These are phyloP conservation scores for Rhodotorula sp. DNA, from an alignment of 1,284 basidiomycete genomes.

Conservation along the genomic window DNA sequence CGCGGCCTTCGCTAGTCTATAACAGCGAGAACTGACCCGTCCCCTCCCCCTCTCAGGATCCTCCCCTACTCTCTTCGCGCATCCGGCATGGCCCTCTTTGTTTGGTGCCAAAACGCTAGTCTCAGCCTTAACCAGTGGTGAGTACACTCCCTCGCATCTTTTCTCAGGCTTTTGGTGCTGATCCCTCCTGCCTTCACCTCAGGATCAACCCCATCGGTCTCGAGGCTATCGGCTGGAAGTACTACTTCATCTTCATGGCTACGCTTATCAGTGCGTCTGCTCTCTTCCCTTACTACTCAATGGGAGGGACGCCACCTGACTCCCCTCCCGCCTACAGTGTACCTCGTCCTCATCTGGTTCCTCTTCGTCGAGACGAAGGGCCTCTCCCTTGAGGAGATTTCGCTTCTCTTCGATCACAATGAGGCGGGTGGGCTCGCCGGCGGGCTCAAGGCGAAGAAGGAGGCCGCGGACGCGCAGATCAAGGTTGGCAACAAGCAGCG, in stretches of 20 bases:
- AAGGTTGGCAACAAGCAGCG: conserved; percentile 2
- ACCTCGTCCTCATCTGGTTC: conserved; percentile 66
- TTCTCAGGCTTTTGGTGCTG: no score
- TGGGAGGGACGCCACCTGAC: not conserved
- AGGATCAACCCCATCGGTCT: conserved; percentile 71
- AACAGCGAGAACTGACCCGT: not conserved
- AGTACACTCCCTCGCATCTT: no score
- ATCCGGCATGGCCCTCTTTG: conserved; percentile 67
- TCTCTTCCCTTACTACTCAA: not conserved
- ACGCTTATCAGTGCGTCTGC: not conserved
- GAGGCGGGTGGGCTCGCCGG: not conserved
- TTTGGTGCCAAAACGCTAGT: conserved; percentile 65
- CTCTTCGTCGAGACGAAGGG: conserved; percentile 72
- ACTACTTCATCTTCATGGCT: not conserved
- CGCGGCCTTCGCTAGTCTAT: not conserved
- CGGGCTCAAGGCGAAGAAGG: conserved; percentile 1
- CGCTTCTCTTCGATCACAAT: conserved; percentile 15
- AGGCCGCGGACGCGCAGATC: conserved; percentile 13
- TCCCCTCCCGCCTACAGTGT: conserved; percentile 43
- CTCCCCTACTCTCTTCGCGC: conserved; percentile 51
- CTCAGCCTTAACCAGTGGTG: conserved; percentile 75
- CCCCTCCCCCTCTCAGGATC: not conserved
- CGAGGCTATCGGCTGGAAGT: conserved; percentile 45
- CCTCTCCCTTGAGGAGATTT: conserved; percentile 59
- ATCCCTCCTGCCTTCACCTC: no score